phyloP scores from a whole-genome alignment of 140 eudicot genomes.

The Ambrosia hybrid region DNA sequence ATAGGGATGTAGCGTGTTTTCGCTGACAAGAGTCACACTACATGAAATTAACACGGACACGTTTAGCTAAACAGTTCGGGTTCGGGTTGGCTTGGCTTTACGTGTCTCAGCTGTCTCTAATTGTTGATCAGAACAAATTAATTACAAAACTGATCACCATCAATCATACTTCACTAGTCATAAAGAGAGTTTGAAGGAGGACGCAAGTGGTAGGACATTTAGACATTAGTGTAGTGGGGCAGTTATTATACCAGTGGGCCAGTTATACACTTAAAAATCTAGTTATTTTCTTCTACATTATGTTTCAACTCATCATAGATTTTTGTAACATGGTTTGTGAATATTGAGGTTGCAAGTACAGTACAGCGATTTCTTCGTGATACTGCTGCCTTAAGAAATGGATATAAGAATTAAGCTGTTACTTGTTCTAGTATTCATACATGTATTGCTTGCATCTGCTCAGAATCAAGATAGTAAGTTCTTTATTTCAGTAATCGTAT shows the following conservation, averaged over 20 bases:
- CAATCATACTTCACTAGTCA: conserved; percentile 15
- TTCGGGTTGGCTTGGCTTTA: too few relatives aligned
- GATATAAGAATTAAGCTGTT: conserved; percentile 30
- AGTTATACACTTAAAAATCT: conserved; percentile 8
- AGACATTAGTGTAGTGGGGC: conserved; percentile 27
- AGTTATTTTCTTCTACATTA: conserved; percentile 14
- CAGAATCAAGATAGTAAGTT: conserved; percentile 37
- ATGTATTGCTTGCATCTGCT: conserved; percentile 46
- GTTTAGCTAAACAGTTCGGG: too few relatives aligned
- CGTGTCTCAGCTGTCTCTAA: too few relatives aligned
- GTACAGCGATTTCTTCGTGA: conserved; percentile 17
- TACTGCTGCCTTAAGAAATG: conserved; percentile 34
- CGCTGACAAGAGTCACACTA: too few relatives aligned
- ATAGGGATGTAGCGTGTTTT: too few relatives aligned
- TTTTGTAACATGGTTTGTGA: conserved; percentile 22
- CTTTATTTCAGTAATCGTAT: background rate
- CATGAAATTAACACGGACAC: background rate
- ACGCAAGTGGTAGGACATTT: conserved; percentile 34
- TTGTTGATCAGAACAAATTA: background rate
- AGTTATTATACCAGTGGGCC: conserved; percentile 29
- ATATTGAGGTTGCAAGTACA: conserved; percentile 16
- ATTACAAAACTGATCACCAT: conserved; percentile 1
- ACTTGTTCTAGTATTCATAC: conserved; percentile 44
- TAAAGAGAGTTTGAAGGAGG: conserved; percentile 28
- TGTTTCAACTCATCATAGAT: background rate